Evolutionary conservation across 768 basidiomycete species (phyloP).

Genomic region (Lactarius sp.): DNA sequence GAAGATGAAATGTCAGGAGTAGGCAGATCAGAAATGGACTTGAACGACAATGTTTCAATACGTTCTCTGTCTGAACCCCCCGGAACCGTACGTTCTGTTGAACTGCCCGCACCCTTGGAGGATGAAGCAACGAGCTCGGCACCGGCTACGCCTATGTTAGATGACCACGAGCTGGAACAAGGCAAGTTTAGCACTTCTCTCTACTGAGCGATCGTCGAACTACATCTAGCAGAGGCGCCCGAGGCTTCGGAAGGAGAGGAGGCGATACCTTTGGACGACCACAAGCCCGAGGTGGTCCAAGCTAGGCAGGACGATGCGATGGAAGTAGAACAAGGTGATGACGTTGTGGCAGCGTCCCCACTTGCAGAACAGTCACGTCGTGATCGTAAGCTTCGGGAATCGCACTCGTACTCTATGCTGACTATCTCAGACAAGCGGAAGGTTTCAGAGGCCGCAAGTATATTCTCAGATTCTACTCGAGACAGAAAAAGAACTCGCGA

Average conservation of each 20-base stretch:
- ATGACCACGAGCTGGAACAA: background rate
- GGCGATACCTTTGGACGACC: background rate
- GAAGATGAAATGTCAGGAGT: slow-evolving; percentile 2
- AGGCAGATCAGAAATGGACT: background rate
- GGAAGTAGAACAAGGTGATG: slow-evolving; percentile 14
- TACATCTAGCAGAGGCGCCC: background rate
- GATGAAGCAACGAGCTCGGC: background rate
- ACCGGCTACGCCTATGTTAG: background rate
- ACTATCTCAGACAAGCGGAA: slow-evolving; percentile 58
- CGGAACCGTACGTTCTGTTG: background rate
- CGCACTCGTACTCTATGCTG: background rate
- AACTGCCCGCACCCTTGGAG: background rate
- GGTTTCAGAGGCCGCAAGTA: slow-evolving; percentile 47
- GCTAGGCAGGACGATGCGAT: background rate
- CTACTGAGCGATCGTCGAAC: background rate
- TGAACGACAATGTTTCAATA: slow-evolving; percentile 1
- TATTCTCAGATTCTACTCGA: slow-evolving; percentile 39
- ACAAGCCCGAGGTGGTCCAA: background rate
- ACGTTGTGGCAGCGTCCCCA: background rate
- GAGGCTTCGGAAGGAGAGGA: slow-evolving; percentile 1
- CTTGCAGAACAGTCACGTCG: slow-evolving; percentile 15
- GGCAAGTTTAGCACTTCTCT: background rate
- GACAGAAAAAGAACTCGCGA: slow-evolving; percentile 60
- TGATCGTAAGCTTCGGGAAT: slow-evolving; percentile 20
- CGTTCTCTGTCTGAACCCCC: slow-evolving; percentile 7